Conservation (phyloP, 2,329 filamentous ascomycete species). For the Talaromyces sp. region DNA sequence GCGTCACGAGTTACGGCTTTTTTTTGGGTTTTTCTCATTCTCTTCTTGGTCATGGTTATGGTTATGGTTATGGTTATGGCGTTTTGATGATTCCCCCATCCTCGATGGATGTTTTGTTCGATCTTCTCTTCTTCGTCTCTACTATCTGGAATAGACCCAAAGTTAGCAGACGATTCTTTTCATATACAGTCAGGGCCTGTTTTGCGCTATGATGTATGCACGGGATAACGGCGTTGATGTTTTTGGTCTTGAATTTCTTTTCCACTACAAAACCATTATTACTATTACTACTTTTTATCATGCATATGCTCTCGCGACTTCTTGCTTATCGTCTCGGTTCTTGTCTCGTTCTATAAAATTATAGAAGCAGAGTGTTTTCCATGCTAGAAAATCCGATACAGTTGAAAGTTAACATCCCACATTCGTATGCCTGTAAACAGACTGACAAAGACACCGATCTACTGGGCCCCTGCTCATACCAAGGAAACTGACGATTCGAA, state of each 20-base stretch:
- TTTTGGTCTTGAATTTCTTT: neutral
- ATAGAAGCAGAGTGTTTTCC: too few species aligned
- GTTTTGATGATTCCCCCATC: neutral
- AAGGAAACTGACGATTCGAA: too few species aligned
- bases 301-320: neutral
- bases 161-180: neutral
- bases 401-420: too few species aligned
- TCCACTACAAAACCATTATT: neutral
- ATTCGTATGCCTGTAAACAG: too few species aligned
- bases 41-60: too few species aligned
- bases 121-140: neutral
- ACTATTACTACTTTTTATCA: neutral
- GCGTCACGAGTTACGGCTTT: conserved; percentile 13
- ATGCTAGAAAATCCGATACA: too few species aligned
- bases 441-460: too few species aligned
- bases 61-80: neutral
- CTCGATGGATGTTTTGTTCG: neutral
- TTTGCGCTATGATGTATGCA: neutral
- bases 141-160: neutral
- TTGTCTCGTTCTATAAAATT: too few species aligned
- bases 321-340: too few species aligned
- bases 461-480: too few species aligned
- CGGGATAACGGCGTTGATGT: neutral
- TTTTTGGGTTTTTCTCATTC: too few species aligned
- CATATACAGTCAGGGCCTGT: neutral